Conservation (phyloP, 352 stramenopile genomes). For the Phytophthora ramorum region DNA sequence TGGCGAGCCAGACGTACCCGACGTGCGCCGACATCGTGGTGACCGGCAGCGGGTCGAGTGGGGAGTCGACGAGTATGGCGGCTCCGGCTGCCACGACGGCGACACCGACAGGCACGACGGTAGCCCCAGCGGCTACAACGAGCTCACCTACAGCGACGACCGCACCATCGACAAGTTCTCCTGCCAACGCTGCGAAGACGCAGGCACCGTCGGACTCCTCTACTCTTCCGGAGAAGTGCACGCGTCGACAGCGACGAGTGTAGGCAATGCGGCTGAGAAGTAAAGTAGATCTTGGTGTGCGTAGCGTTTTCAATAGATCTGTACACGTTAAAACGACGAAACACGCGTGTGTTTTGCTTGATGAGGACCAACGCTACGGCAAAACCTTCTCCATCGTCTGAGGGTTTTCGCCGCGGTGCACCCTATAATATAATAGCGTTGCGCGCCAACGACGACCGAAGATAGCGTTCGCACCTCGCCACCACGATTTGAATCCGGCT, state of each 20-base stretch:
- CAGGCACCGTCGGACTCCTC: slow-evolving; percentile 2
- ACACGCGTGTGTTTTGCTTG: background rate
- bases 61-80: background rate
- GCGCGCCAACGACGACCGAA: background rate
- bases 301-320: background rate
- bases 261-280: slow-evolving; percentile 2
- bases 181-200: background rate
- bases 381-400: too few relatives aligned
- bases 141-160: background rate
- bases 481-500: slow-evolving; percentile 12
- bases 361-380: too few relatives aligned
- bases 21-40: slow-evolving; percentile 63
- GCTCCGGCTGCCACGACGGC: slow-evolving; percentile 4
- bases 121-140: background rate
- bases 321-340: background rate
- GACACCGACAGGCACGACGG: background rate
- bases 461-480: slow-evolving; percentile 13
- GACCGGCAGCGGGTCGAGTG: slow-evolving; percentile 21
- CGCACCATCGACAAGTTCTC: slow-evolving; percentile 8
- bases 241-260: slow-evolving; percentile 18
- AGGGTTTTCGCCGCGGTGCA: background rate
- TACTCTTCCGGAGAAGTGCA: slow-evolving; percentile 22
- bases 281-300: slow-evolving; percentile 2
- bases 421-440: background rate
- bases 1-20: slow-evolving; percentile 67